phyloP scores from a whole-genome alignment of 176 grass and related monocot genomes.

The Thinopyrum elongatum region DNA sequence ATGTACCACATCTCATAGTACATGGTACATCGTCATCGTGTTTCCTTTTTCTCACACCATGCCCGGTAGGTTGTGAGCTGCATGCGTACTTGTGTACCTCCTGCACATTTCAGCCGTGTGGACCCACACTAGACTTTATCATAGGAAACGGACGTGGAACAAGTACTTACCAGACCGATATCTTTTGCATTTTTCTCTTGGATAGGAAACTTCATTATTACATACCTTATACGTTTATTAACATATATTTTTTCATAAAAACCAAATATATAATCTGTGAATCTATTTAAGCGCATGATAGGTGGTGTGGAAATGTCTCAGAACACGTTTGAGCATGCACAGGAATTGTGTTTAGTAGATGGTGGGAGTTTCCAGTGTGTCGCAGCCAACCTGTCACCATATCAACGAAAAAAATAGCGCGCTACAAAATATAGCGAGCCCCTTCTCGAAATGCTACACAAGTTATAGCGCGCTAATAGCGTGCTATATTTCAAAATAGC shows the following conservation, averaged over 20 bases:
- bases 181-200: slow-evolving; percentile 32
- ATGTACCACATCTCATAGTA: slow-evolving; percentile 17
- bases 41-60: slow-evolving; percentile 31
- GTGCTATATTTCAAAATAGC: too few relatives aligned
- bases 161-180: slow-evolving; percentile 31
- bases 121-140: slow-evolving; percentile 28
- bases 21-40: slow-evolving; percentile 10
- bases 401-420: too few relatives aligned
- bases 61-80: slow-evolving; percentile 10
- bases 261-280: not conserved
- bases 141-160: slow-evolving; percentile 24
- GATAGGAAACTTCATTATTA: slow-evolving; percentile 25
- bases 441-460: too few relatives aligned
- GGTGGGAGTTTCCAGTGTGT: slow-evolving; percentile 10
- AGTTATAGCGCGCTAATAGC: too few relatives aligned
- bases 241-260: not conserved
- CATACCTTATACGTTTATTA: slow-evolving; percentile 4
- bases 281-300: not conserved
- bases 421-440: too few relatives aligned
- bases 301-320: not conserved
- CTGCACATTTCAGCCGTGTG: slow-evolving; percentile 27
- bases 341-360: slow-evolving; percentile 7
- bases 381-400: slow-evolving; percentile 14
- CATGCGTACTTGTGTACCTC: slow-evolving; percentile 6
- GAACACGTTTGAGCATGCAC: not conserved